Conservation (phyloP, 164 flowering plant species). For the Saururus chinensis region DNA sequence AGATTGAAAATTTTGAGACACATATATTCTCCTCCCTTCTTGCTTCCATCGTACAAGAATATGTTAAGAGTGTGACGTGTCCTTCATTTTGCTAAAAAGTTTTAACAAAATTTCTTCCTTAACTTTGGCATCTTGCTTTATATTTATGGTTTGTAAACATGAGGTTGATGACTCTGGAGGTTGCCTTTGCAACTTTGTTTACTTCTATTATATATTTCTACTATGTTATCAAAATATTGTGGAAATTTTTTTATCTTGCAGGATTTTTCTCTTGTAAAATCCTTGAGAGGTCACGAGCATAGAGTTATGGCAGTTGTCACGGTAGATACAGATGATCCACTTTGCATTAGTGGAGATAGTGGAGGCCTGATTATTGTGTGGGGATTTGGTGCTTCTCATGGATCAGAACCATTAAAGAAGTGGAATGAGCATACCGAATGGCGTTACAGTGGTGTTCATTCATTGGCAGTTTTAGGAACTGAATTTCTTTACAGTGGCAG, state of each 20-base stretch:
- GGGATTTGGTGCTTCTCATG: slow-evolving; percentile 31
- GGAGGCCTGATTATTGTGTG: slow-evolving; percentile 82
- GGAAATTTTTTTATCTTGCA: slow-evolving; percentile 17
- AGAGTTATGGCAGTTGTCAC: slow-evolving; percentile 55
- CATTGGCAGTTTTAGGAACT: slow-evolving; percentile 45
- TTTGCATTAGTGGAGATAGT: slow-evolving; percentile 77
- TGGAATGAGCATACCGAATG: slow-evolving; percentile 83
- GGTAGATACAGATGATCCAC: slow-evolving; percentile 45
- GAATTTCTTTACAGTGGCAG: slow-evolving; percentile 72
- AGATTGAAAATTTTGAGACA: no score
- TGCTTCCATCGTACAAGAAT: no score
- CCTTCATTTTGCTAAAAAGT: no score
- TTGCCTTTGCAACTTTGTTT: not conserved
- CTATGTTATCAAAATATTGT: not conserved
- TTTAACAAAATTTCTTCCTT: no score
- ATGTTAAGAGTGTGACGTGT: no score
- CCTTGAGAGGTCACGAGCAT: slow-evolving; percentile 81
- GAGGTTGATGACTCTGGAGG: not conserved
- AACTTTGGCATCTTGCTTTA: no score
- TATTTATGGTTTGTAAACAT: no score
- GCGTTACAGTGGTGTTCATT: slow-evolving; percentile 93
- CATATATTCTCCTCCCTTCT: no score
- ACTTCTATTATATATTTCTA: no score
- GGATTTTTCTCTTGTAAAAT: slow-evolving; percentile 68
- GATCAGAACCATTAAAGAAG: slow-evolving; percentile 42